phyloP scores from a whole-genome alignment of 441 rosid species.

The Arabidopsis lyrata region DNA sequence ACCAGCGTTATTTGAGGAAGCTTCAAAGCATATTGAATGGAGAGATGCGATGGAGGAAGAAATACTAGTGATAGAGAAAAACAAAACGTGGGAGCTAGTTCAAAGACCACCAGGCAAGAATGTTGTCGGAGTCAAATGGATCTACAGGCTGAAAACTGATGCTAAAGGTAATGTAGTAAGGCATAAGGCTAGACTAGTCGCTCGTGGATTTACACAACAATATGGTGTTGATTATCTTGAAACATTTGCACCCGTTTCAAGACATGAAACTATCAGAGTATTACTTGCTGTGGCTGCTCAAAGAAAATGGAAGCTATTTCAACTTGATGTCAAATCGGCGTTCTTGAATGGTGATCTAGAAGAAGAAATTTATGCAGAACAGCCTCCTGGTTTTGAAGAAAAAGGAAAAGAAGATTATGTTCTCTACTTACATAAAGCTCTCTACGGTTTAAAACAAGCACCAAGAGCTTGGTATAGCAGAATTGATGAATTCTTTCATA shows the following conservation, averaged over 20 bases:
- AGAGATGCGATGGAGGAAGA: too few relatives aligned
- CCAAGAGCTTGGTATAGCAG: not conserved
- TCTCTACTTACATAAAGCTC: not conserved
- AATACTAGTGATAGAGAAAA: too few relatives aligned
- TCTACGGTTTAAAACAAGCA: conserved; percentile 6
- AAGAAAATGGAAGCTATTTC: not conserved
- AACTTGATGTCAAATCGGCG: not conserved
- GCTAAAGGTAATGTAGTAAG: too few relatives aligned
- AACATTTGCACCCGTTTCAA: not conserved
- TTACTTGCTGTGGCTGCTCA: not conserved
- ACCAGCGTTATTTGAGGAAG: too few relatives aligned
- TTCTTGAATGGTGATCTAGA: conserved; percentile 6
- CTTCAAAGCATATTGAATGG: too few relatives aligned
- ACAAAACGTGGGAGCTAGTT: too few relatives aligned
- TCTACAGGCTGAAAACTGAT: too few relatives aligned
- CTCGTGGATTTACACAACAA: not conserved
- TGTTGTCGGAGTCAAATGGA: too few relatives aligned
- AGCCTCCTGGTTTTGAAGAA: not conserved
- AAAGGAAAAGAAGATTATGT: not conserved
- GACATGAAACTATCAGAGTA: conserved; percentile 3
- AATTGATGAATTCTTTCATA: not conserved
- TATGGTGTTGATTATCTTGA: conserved; percentile 6
- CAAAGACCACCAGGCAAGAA: too few relatives aligned
- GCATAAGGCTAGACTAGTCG: too few relatives aligned
- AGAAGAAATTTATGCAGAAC: not conserved